Base-by-base conservation (phyloP, 2,329 filamentous ascomycete species). In the Sporothrix mexicana region DNA sequence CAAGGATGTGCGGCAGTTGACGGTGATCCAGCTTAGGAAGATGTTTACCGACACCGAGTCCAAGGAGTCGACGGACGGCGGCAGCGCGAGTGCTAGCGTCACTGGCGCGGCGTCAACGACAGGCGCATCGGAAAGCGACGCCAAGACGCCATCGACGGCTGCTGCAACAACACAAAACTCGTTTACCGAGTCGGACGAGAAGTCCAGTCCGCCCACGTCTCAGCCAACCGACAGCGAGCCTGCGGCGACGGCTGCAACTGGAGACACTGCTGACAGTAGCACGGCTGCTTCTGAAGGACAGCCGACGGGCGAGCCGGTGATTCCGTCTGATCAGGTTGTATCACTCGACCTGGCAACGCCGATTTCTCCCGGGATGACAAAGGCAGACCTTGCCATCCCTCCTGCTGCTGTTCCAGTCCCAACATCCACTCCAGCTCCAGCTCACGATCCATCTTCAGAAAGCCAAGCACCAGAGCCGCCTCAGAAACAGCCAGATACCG, bases 41-140 rank as follows among this genome's bases (percentile, higher is more conserved):
- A 93, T 99, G 80, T 99, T 99, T 79, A 89, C 95, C 8, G 95
- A 98, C 80, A 92, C 94, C 77, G 93, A 95, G 75, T 94, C 93
- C 2, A 91, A 92, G 73, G 91, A 93, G 73, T 92, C 87, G 5
- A 89, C 91, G 7, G 88, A 61, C 2, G 83, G 85, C 13, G 72
- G 71, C 53, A 62, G 70, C 23, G 74, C 74, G 41, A 74, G 73
- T 10, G 78, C 78, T 23, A 53, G 77, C 36, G 76, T 72, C 15
- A 55, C 8, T 12, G 69, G 47, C 25, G 43, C 12, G 3, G 25
- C 25, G 83, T 57, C 13, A 10, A 36, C 55, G 5, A 36, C 13
- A 2, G 20, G 12, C 9, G 70, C 51, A 6, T 57, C 49, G 3
- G 45, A 68, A 12, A 51, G 49, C 13, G 68, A 73, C 12, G 71